These are phyloP conservation scores for Aspergillus incahuasiensis DNA, from an alignment of 495 filamentous ascomycete species.

Conservation along the genomic window DNA sequence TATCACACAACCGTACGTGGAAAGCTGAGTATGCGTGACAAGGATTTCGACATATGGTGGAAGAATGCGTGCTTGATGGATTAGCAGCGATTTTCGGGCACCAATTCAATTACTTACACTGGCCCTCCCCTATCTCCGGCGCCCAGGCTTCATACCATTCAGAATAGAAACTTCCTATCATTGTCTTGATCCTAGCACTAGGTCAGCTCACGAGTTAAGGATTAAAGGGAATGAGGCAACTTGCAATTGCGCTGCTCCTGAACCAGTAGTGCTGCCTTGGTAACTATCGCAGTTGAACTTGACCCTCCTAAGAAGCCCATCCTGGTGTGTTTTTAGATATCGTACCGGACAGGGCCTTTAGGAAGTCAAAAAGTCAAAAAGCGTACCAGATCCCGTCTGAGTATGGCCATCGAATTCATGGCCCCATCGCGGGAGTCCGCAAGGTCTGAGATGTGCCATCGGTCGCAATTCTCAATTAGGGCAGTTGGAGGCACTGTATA, in stretches of 20 bases:
- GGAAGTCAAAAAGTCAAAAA: too few relatives aligned
- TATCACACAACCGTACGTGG: conserved; percentile 69
- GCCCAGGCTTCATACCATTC: conserved; percentile 60
- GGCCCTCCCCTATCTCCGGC: conserved; percentile 52
- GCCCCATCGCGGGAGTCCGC: conserved; percentile 64
- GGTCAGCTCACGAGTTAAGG: neutral
- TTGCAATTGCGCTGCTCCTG: conserved; percentile 53
- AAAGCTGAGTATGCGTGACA: conserved; percentile 65
- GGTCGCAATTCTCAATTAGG: conserved; percentile 60
- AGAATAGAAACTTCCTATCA: conserved; percentile 59
- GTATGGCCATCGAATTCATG: conserved; percentile 61
- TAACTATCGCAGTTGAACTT: conserved; percentile 60
- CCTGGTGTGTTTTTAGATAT: conserved; percentile 31
- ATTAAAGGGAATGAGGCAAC: conserved; percentile 13
- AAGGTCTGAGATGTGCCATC: conserved; percentile 59
- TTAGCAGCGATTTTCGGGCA: too few relatives aligned
- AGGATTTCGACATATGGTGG: conserved; percentile 73
- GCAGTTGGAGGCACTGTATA: conserved; percentile 63
- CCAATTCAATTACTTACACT: conserved; percentile 46
- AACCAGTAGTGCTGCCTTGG: conserved; percentile 44
- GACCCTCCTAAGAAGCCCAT: conserved; percentile 55
- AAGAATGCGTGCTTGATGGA: conserved; percentile 47
- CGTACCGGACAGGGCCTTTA: neutral
- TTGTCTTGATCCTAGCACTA: conserved; percentile 47
- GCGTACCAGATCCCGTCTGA: conserved; percentile 61